phyloP scores from a whole-genome alignment of 352 stramenopile species.

The Globisporangium paddicum region DNA sequence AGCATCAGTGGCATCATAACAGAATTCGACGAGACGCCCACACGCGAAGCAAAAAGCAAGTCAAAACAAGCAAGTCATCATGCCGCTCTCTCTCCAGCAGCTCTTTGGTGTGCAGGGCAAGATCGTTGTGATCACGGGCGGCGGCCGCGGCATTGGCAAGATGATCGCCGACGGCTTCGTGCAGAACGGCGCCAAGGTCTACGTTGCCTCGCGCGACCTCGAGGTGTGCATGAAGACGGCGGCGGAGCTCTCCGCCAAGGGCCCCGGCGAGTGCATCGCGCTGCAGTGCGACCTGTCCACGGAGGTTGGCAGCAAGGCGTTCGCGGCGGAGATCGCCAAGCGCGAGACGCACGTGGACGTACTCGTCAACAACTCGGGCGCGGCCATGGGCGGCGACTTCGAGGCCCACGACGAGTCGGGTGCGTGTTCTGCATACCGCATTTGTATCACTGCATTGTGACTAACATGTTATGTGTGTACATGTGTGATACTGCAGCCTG shows the following conservation, averaged over 20 bases:
- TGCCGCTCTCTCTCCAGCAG: constrained; percentile 10
- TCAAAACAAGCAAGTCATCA: too few relatives aligned
- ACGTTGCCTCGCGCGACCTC: constrained; percentile 86
- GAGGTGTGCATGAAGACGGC: constrained; percentile 77
- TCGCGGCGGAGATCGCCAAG: constrained; percentile 69
- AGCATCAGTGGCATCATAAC: too few relatives aligned
- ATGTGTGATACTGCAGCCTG: constrained; percentile 54
- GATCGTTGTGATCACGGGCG: constrained; percentile 91
- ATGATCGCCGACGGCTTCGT: constrained; percentile 96
- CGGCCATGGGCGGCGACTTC: constrained; percentile 31
- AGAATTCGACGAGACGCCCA: too few relatives aligned
- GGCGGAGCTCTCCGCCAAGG: constrained; percentile 48
- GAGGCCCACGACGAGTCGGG: background rate
- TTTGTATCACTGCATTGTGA: too few relatives aligned
- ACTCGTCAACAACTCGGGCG: constrained; percentile 94
- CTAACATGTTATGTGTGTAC: background rate
- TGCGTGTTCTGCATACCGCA: background rate
- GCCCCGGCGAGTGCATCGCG: constrained; percentile 57
- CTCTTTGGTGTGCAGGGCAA: constrained; percentile 70
- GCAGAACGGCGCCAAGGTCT: constrained; percentile 89
- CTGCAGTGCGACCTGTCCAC: constrained; percentile 14
- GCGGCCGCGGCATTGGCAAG: constrained; percentile 91
- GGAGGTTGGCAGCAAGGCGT: background rate
- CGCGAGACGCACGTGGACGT: constrained; percentile 82
- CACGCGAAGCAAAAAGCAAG: too few relatives aligned